Base-by-base conservation (phyloP, 2,329 filamentous ascomycete genomes). In the Botrytis porri region DNA sequence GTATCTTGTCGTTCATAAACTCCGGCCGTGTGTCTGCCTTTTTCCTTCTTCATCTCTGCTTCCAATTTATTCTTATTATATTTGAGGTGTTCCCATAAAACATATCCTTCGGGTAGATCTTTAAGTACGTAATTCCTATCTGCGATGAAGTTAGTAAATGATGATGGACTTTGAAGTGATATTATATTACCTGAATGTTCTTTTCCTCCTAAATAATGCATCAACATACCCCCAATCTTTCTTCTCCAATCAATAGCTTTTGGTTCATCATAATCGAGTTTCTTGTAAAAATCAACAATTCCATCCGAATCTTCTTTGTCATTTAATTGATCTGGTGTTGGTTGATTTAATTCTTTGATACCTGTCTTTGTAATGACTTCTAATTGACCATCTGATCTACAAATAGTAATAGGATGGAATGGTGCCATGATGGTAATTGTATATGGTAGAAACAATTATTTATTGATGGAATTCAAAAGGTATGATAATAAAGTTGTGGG, bases 181-280 rank as follows among this genome's bases (percentile, higher is more conserved):
- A 16, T 41, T 25, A n/a, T 45, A 32, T 59, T 71, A 69, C 70
- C 75, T 35, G 73, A 73, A 65, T 80, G 75, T 48, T 77, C 77
- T 51, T 77, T 81, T 76, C 65, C 74, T 37, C 82, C 84, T 61
- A 88, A 77, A 76, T 87, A 84, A 76, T 85, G 81, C 77, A 86
- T 82, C 41, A 88, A 81, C 86, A 89, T 88, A n/a, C 85, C 85
- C 35, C 86, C 87, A 73, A 89, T 81, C 81, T 89, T 89, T 74
- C 87, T 82, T 72, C 87, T 82, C 87, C 87, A 89, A 76, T 89
- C 87, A 10, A 86, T 77, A 75, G 86, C 84, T 77, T 88, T 88
- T 8, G 83, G 79, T 75, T 88, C 86, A 63, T 87, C 84, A 16
- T 81, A 79, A 18, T 82, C 82, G 10, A 88, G 82, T 75, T 84